Base-by-base conservation (phyloP, 2,329 filamentous ascomycete species). In the Conoideocrella luteorostrata region DNA sequence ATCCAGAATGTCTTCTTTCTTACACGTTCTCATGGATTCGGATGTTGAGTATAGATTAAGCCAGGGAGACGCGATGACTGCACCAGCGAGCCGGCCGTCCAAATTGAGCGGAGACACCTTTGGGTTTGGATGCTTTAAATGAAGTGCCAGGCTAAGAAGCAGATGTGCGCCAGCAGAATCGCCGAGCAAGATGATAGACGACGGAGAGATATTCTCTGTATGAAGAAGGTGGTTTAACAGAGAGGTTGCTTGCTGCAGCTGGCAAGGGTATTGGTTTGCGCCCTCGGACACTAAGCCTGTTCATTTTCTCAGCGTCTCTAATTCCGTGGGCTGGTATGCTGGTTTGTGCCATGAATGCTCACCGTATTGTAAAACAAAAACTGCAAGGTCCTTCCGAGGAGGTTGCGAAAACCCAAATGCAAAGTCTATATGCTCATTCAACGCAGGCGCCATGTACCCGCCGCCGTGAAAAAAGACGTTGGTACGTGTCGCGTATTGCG, bases 141-240 rank as follows among this genome's bases (percentile, higher is more conserved):
- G 44, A 17, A 46, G 40, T 11, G 23, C 15, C 24, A 46, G 40
- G 6, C 44, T 15, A 20, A 39, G 22, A 9, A 46, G 35, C 5
- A 46, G 39, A 18, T 46, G 44, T 3, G 22, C 44, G 22, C 44
- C 44, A 15, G 44, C 44, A 9, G 44, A 46, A 23, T 46, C 44
- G 17, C 44, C 44, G 23, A 46, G 24, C 3, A 46, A 30, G 7
- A 43, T 28, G 34, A 46, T 43, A 30, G 35, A 32, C 7, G 39
- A 43, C 7, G 44, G 33, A 4, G 35, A 3, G 5, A 46, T 24
- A 12, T 36, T 10, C 18, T 35, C 6, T 2, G 22, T 18, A 26
- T 39, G 28, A 12, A 46, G 12, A 5, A 46, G 40, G 18, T 46
- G 40, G 11, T 35, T 17, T 2, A 46, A 15, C n/a, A 46, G 23